Percentiles rank a stretch among this genome's conserved stretches.
These are phyloP conservation scores for Rhipidocladum racemiflorum DNA, from an alignment of 176 grass and related monocot species.

Conservation along the genomic window DNA sequence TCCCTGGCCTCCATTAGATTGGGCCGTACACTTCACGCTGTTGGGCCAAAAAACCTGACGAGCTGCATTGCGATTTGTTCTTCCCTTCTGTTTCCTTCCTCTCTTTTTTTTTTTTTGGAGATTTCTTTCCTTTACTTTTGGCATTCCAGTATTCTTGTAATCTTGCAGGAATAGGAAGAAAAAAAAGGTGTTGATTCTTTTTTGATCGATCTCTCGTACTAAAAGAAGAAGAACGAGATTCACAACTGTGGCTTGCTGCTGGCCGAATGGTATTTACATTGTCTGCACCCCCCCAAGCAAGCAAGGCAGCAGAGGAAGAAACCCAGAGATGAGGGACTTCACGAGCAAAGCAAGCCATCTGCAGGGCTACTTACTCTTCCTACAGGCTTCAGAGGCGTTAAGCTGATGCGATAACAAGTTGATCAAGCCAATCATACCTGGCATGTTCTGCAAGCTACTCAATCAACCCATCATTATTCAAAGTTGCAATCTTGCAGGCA, in stretches of 20 bases:
- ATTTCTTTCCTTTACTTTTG: not conserved
- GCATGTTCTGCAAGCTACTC: constrained; percentile 42
- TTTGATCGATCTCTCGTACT: no score
- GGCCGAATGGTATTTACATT: not conserved
- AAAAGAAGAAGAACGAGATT: no score
- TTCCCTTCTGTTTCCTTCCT: not conserved
- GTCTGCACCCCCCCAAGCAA: no score
- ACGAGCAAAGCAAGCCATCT: no score
- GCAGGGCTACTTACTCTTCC: no score
- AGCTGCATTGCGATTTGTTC: not conserved
- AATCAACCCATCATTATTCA: not conserved
- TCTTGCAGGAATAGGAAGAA: no score
- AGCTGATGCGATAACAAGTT: no score
- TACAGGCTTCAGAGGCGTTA: no score
- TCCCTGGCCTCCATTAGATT: not conserved
- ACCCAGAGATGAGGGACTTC: not conserved
- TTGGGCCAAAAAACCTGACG: not conserved
- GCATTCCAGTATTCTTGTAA: no score
- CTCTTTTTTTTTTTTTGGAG: not conserved
- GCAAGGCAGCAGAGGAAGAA: not conserved
- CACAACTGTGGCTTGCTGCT: not conserved
- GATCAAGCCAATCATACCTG: not conserved
- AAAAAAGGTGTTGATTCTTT: no score
- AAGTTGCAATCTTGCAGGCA: not conserved
- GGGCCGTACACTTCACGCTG: not conserved